Evolutionary conservation across 192 early-diverging fungal genomes (phyloP), one percentile per base, ranked within the genome.

Genomic region (Backusella sp.): DNA sequence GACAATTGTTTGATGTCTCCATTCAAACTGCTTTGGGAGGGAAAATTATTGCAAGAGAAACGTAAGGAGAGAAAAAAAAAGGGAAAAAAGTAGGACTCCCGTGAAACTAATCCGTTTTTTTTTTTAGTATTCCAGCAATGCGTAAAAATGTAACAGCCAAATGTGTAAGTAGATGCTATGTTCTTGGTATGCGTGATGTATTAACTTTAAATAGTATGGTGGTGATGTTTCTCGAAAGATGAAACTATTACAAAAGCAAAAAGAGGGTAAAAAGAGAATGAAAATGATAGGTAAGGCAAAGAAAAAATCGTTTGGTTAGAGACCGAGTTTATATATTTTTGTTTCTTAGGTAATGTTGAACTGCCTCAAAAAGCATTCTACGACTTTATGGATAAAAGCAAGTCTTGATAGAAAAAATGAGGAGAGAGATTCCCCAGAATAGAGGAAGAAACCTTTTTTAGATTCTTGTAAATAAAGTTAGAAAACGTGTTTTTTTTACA

Each of bases 131-230:
- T 74, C 87, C 87, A 68, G 94, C 97, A 14, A 75, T 96, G 35
- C 88, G 96, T 19, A 99, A 99, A 80, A 94, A 99, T 79, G 97
- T 99, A 44, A 97, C 94, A 35, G 96, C 96, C 21, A 99, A 97
- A 85, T 96, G 93, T 76, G 88, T 90, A 88, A 84, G 89, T 86
- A 28, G 12, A 8, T 11, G 23, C 34, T 35, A 78, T 12, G 14
- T 44, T 17, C 3, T 44, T 44, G 15, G 15, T 19, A 4, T 15
- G 37, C 28, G 37, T 39, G 37, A 56, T n/a, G 56, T 36, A 35
- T 35, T 46, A 26, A 44, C 28, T 28, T 32, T 32, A 46, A 17
- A 26, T 62, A 90, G 86, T 99, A 99, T 77, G 96, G 97, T 26
- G 97, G 97, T 21, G 97, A 99, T 85, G 90, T 96, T 15, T 94